Base-by-base conservation (phyloP, 2,329 filamentous ascomycete genomes). In the Pyricularia pennisetigena region DNA sequence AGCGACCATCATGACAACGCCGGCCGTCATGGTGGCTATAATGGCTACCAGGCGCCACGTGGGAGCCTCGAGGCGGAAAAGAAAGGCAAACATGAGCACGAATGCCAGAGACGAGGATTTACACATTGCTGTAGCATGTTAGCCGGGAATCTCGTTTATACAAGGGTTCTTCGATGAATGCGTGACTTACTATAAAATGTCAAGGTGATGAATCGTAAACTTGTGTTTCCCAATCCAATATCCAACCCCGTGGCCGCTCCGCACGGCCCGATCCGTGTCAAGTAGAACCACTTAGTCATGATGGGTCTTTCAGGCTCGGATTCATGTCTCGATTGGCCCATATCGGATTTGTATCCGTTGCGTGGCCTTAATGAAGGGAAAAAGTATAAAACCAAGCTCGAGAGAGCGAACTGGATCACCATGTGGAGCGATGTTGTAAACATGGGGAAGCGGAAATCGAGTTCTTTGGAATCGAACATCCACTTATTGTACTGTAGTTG, bases 1-100 rank as follows among this genome's bases (percentile, higher is more conserved):
- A 6, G 93, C 93, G 0, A 98, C 95, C 95, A 99, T 99, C 88
- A 98, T 96, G 70, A 99, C 85, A 9, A 99, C 94, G 70, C 95
- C 95, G 2, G 88, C 74, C 0, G 94, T 97, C 95, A 99, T 98
- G 74, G 91, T 89, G 67, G 88, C 85, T 72, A 99, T 98, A 72
- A 98, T 95, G 71, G 85, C 83, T 57, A 97, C 90, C 9, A 99
- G 86, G 73, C 90, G 91, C 83, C 91, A 88, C 0, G 94, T 97
- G 0, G 92, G 93, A 12, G 87, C 86, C 79, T 99, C 95, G 67
- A 99, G 88, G 67, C 91, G 89, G 82, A 99, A 98, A 65, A 97
- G 77, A 75, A 99, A 97, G 71, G 95, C 95, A 76, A 99, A 99
- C 65, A 97, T 79, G 26, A 99, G 88, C 68, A 99, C 95, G 76